Evolutionary conservation across 148 eudicot genomes (phyloP), one percentile per base, ranked within the genome.

Genomic region (Simmondsia chinensis): DNA sequence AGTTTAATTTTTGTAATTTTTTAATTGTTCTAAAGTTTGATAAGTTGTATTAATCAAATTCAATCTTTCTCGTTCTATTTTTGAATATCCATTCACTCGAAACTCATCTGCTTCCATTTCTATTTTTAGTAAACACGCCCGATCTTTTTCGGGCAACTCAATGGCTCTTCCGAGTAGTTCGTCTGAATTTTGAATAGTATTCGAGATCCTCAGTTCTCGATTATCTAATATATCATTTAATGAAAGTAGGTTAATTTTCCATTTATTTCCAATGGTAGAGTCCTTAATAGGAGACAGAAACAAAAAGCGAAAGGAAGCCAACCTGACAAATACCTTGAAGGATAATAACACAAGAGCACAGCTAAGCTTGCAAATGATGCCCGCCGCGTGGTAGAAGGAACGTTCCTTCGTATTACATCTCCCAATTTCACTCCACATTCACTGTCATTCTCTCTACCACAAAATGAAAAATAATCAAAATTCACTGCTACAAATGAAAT

Each of bases 271-370:
- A n/a, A n/a, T n/a, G n/a, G n/a, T n/a, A n/a, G n/a, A n/a, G n/a
- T n/a, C n/a, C n/a, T n/a, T n/a, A n/a, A n/a, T n/a, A n/a, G n/a
- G n/a, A n/a, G n/a, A n/a, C n/a, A n/a, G n/a, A n/a, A 41, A 43
- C 9, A 32, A 39, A 60, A 54, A 60, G 24, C 53, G 35, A 56
- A 51, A 33, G 10, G 14, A 49, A 39, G 64, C 77, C 44, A 76
- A 76, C 82, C 77, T 76, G 77, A 36, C 31, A 58, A 67, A 50
- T 71, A 76, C 69, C 74, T 76, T 57, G 77, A 56, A 64, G 72
- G 60, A 54, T 57, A 47, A 64, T 35, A 76, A 42, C 52, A 57
- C 0, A 63, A 51, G 26, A 34, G 61, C 63, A 61, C 38, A 26
- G 64, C 36, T 36, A 68, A 33, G 50, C 61, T 55, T 9, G 74